These are phyloP conservation scores for Begonia peltatifolia DNA, from an alignment of 306 rosid genomes.

Conservation along the genomic window DNA sequence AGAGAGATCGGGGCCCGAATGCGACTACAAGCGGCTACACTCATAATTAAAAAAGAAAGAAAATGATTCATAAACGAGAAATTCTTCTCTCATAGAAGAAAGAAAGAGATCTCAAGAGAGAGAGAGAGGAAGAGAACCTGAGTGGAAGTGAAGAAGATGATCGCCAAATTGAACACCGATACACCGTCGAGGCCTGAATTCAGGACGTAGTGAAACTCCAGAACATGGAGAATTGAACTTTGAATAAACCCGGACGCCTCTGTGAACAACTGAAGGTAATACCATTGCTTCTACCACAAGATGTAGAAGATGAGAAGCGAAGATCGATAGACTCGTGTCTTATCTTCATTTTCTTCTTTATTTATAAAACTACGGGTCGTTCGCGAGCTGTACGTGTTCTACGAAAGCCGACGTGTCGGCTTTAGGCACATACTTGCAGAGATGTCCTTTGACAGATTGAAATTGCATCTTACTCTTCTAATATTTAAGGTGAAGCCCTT, in stretches of 20 bases:
- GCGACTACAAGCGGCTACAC: constrained; percentile 28
- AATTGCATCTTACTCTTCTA: too few species aligned
- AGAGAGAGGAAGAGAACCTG: constrained; percentile 22
- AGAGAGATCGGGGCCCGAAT: constrained; percentile 18
- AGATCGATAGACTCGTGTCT: too few species aligned
- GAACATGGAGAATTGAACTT: constrained; percentile 8
- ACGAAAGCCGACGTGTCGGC: too few species aligned
- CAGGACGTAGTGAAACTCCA: constrained; percentile 17
- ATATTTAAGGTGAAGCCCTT: too few species aligned
- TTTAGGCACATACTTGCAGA: too few species aligned
- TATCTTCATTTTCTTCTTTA: too few species aligned
- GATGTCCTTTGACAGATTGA: too few species aligned
- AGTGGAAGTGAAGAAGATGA: constrained; percentile 15
- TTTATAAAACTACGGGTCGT: too few species aligned
- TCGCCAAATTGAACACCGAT: constrained; percentile 13
- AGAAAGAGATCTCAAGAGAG: background rate
- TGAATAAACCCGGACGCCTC: constrained; percentile 24
- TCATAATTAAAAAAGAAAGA: background rate
- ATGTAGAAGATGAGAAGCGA: too few species aligned
- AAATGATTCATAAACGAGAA: constrained; percentile 5
- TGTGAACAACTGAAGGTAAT: constrained; percentile 46
- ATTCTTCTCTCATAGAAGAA: background rate
- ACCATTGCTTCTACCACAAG: constrained; percentile 23
- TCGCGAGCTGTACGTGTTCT: too few species aligned
- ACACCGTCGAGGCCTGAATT: constrained; percentile 22